Conservation (phyloP, 495 filamentous ascomycete genomes). For the Penicillium roqueforti region DNA sequence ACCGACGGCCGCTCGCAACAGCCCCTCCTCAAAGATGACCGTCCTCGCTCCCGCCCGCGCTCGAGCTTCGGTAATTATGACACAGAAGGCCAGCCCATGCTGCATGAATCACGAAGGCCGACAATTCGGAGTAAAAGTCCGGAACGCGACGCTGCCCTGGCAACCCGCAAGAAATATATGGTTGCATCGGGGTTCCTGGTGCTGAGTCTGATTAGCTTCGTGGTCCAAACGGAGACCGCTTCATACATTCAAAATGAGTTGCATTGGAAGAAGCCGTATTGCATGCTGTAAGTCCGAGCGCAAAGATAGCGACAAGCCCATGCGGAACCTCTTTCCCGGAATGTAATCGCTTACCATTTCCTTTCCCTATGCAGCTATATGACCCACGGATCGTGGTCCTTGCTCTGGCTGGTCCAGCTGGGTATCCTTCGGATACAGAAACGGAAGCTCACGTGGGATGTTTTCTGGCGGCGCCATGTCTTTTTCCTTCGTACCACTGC, state of each 20-base stretch:
- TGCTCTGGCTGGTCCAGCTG: slow-evolving; percentile 85
- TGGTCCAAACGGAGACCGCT: slow-evolving; percentile 89
- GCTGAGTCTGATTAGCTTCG: slow-evolving; percentile 76
- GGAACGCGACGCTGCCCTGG: slow-evolving; percentile 51
- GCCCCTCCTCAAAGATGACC: slow-evolving; percentile 56
- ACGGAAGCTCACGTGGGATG: slow-evolving; percentile 68
- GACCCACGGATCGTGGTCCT: slow-evolving; percentile 86
- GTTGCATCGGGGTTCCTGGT: slow-evolving; percentile 79
- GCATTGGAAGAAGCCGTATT: slow-evolving; percentile 93
- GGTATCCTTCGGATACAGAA: slow-evolving; percentile 71
- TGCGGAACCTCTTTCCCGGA: background rate
- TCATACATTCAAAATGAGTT: slow-evolving; percentile 87
- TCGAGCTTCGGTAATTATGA: slow-evolving; percentile 36
- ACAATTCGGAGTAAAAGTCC: slow-evolving; percentile 62
- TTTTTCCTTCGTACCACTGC: slow-evolving; percentile 71
- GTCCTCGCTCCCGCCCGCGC: slow-evolving; percentile 40
- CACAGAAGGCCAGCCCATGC: slow-evolving; percentile 39
- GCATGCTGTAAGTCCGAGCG: slow-evolving; percentile 74
- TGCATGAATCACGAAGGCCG: slow-evolving; percentile 46
- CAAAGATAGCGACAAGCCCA: slow-evolving; percentile 1
- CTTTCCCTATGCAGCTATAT: slow-evolving; percentile 56
- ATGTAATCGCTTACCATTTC: slow-evolving; percentile 16
- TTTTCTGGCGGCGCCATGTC: slow-evolving; percentile 82
- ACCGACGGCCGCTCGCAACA: slow-evolving; percentile 50
- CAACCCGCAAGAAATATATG: slow-evolving; percentile 75